Base-by-base conservation (phyloP, 2,329 filamentous ascomycete species). In the Fusarium pininemorale region DNA sequence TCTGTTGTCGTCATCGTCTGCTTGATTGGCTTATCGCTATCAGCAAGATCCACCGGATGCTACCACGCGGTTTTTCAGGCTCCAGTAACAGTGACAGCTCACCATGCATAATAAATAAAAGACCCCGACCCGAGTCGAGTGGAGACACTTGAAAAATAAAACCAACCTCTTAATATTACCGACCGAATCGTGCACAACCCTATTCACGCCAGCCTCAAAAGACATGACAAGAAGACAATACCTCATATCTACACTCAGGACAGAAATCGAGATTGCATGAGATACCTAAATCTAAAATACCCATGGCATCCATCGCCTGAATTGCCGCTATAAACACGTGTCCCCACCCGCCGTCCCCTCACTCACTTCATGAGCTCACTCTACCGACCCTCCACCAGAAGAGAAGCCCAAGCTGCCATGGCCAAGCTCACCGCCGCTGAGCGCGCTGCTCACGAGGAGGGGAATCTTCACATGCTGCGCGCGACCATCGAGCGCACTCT, bases 291-390 rank as follows among this genome's bases (percentile, higher is more conserved):
- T 56, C 26, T 42, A 41, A 41, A 12, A 5, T 18, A 32, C 26
- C 22, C 26, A 56, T 58, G 56, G 56, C 30, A 38, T 22, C 18
- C 12, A 26, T 51, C 16, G 35, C 42, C 56, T 18, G 11, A 48
- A 37, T 12, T 30, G 38, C n/a, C 10, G 20, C 39, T 45, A 18
- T 35, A 51, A 51, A 30, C 32, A 48, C 45, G 42, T 37, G 42
- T 24, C 30, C 30, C 56, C 41, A 30, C 42, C 41, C 32, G n/a
- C 41, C 32, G n/a, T 26, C 20, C 55, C 55, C 51, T 45, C 44
- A 45, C n/a, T 61, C 63, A 61, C 50, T 45, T 51, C 51, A 70
- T 70, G 67, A 70, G 67, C 67, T 65, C 66, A 44, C 63, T 70
- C 26, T 70, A 70, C 58, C 51, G 67, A 63, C 67, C 67, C 37